A percentile compares a stretch with the other conserved stretches of the same genome.
phyloP scores from a whole-genome alignment of 305 asterid genomes.

The Plantago coronopus region DNA sequence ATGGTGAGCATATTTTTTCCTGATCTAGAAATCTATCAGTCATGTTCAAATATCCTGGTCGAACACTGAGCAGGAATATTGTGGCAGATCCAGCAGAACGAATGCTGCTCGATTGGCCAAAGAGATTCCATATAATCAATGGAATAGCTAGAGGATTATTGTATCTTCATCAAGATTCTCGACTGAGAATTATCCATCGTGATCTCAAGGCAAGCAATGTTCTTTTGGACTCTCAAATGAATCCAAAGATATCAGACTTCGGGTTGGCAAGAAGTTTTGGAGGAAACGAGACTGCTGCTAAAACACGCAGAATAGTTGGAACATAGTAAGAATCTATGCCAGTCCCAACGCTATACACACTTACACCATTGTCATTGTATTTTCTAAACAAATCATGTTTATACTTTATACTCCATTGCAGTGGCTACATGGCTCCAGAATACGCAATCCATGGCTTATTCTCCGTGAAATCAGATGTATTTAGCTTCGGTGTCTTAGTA shows the following conservation, averaged over 20 bases:
- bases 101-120: constrained; percentile 38
- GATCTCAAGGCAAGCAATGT: constrained; percentile 47
- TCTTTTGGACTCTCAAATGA: constrained; percentile 40
- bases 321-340: constrained; percentile 31
- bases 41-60: not conserved
- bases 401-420: not conserved
- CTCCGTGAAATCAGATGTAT: constrained; percentile 46
- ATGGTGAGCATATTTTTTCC: constrained; percentile 21
- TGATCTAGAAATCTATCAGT: constrained; percentile 4
- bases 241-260: constrained; percentile 49
- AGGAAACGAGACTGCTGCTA: constrained; percentile 36
- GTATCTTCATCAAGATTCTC: constrained; percentile 59
- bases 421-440: constrained; percentile 47
- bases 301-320: constrained; percentile 39
- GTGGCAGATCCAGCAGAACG: constrained; percentile 30
- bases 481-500: constrained; percentile 30
- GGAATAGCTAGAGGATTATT: constrained; percentile 48
- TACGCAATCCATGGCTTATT: constrained; percentile 32
- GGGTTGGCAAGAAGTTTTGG: constrained; percentile 38
- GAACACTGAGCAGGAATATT: constrained; percentile 1
- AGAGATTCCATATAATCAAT: constrained; percentile 37
- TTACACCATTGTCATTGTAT: not conserved
- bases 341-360: not conserved
- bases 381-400: too few relatives aligned
- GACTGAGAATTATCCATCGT: constrained; percentile 36